phyloP scores from a whole-genome alignment of 1,139 yeast species.

The Candida glucosophila region DNA sequence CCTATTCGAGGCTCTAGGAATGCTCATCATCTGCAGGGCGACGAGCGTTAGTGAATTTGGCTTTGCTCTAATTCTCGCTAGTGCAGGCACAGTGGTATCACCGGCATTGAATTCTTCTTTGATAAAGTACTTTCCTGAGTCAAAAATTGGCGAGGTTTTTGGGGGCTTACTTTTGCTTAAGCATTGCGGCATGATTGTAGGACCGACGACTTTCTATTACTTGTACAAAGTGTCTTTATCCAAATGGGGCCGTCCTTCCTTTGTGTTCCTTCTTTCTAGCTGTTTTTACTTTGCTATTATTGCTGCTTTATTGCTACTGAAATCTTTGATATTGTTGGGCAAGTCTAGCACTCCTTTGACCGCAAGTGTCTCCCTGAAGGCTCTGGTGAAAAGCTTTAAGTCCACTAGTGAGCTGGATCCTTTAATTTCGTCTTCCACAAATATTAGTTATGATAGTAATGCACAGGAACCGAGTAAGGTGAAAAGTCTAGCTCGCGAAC shows the following conservation, averaged over 20 bases:
- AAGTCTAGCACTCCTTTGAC: not conserved
- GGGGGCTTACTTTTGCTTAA: slow-evolving; percentile 30
- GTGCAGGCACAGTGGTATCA: slow-evolving; percentile 25
- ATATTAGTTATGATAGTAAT: not conserved
- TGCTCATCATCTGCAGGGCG: slow-evolving; percentile 29
- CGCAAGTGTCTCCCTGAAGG: not conserved
- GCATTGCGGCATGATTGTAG: slow-evolving; percentile 11
- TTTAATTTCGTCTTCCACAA: not conserved
- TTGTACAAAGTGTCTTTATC: slow-evolving; percentile 12
- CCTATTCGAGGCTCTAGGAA: slow-evolving; percentile 36
- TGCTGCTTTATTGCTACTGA: not conserved
- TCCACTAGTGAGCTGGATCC: too few relatives aligned
- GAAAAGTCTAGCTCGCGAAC: slow-evolving; percentile 1
- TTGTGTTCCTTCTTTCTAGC: slow-evolving; percentile 3
- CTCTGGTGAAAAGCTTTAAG: too few relatives aligned
- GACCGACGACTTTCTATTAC: slow-evolving; percentile 14
- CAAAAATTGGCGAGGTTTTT: slow-evolving; percentile 31
- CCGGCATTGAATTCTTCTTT: slow-evolving; percentile 30
- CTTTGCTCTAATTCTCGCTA: slow-evolving; percentile 11
- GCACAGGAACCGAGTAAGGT: not conserved
- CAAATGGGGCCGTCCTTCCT: slow-evolving; percentile 3
- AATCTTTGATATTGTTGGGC: not conserved
- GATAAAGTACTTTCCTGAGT: slow-evolving; percentile 31
- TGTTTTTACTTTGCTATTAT: not conserved
- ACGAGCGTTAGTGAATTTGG: slow-evolving; percentile 28